Evolutionary conservation across 192 early-diverging fungal genomes (phyloP).

Genomic region (Gaertneriomyces semiglobifer): DNA sequence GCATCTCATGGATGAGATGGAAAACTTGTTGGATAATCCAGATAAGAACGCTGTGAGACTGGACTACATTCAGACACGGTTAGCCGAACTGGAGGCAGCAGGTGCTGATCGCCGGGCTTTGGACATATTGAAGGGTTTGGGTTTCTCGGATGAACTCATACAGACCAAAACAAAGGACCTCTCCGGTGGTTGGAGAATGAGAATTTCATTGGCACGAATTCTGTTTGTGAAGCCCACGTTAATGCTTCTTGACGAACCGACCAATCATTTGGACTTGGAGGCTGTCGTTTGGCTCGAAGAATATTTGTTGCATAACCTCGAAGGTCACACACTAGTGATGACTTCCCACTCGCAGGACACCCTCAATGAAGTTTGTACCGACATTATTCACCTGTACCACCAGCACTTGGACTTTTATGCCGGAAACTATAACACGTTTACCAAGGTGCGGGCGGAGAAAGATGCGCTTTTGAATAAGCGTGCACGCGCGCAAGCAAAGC

Average conservation of each 20-base stretch:
- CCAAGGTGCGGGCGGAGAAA: conserved; percentile 66
- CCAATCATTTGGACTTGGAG: conserved; percentile 65
- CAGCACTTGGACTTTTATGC: conserved; percentile 71
- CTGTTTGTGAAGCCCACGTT: conserved; percentile 64
- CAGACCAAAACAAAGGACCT: conserved; percentile 36
- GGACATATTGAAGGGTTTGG: conserved; percentile 29
- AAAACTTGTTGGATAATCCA: conserved; percentile 30
- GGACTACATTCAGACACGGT: conserved; percentile 28
- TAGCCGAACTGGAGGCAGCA: conserved; percentile 22
- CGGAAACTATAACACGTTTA: conserved; percentile 76
- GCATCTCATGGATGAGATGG: conserved; percentile 37
- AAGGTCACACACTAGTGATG: conserved; percentile 60
- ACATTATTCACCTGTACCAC: conserved; percentile 82
- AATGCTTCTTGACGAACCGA: conserved; percentile 85
- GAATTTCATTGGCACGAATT: conserved; percentile 43
- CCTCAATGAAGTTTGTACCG: conserved; percentile 73
- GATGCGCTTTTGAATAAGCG: conserved; percentile 66
- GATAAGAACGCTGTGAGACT: conserved; percentile 32
- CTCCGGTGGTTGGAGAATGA: conserved; percentile 52
- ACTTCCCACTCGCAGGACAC: conserved; percentile 71
- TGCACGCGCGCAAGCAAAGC: conserved; percentile 56
- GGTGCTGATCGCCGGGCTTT: conserved; percentile 24
- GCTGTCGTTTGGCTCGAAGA: conserved; percentile 67
- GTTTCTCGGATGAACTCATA: conserved; percentile 28
- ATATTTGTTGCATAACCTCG: conserved; percentile 47